Evolutionary conservation across 768 basidiomycete genomes (phyloP).

Genomic region (Panaeolus cyanescens): DNA sequence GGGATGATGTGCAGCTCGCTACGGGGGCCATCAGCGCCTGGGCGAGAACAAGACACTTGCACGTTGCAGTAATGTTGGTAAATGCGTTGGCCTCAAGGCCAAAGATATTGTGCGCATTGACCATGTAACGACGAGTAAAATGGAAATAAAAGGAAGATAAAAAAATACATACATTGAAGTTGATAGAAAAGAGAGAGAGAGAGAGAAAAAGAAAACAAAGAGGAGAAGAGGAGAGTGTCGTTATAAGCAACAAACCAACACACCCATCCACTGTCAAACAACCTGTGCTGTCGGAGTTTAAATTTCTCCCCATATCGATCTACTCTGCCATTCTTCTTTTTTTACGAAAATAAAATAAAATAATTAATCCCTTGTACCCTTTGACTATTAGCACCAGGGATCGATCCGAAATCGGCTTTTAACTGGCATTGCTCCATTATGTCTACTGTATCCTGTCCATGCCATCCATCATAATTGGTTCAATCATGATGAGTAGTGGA

Average conservation of each 20-base stretch:
- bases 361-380: too few species aligned
- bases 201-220: conserved; percentile 15
- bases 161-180: conserved; percentile 22
- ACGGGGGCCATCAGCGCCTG: background rate
- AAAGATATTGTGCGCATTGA: background rate
- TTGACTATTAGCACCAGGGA: background rate
- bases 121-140: conserved; percentile 9
- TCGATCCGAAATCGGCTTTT: conserved; percentile 1
- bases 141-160: background rate
- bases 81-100: conserved; percentile 5
- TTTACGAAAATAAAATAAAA: too few species aligned
- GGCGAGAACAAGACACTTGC: background rate
- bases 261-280: conserved; percentile 21
- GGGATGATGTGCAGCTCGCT: background rate
- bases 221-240: conserved; percentile 23
- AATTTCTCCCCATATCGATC: conserved; percentile 27
- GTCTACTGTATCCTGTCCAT: too few species aligned
- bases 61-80: too few species aligned
- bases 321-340: conserved; percentile 4
- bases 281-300: conserved; percentile 53
- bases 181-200: conserved; percentile 12
- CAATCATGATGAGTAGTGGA: too few species aligned
- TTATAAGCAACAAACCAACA: conserved; percentile 42
- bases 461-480: background rate
- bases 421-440: background rate